Conservation (phyloP, 2,329 filamentous ascomycete genomes). For the Diaporthe velutina region DNA sequence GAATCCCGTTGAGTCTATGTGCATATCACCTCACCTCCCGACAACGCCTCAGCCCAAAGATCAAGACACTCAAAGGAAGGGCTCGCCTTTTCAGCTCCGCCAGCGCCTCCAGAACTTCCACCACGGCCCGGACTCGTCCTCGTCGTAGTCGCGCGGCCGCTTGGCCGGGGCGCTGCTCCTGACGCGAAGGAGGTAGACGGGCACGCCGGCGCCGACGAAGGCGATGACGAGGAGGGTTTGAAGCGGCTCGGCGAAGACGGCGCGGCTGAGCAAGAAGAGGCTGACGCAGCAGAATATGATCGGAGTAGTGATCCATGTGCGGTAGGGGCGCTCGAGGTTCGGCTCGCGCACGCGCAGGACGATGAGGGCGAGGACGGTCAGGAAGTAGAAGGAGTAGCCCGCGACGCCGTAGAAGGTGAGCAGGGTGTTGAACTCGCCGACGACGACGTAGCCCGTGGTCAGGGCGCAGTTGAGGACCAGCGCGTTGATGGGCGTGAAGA, state of each 20-base stretch:
- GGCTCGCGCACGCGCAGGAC: slow-evolving; percentile 90
- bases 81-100: slow-evolving; percentile 28
- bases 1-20: background rate
- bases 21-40: background rate
- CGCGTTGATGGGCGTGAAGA: slow-evolving; percentile 94
- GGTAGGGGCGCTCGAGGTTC: slow-evolving; percentile 88
- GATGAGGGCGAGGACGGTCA: slow-evolving; percentile 93
- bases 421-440: slow-evolving; percentile 92
- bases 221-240: slow-evolving; percentile 89
- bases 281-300: slow-evolving; percentile 99
- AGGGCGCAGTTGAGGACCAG: slow-evolving; percentile 84
- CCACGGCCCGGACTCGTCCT: slow-evolving; percentile 53
- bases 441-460: slow-evolving; percentile 81
- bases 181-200: slow-evolving; percentile 91
- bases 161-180: slow-evolving; percentile 68
- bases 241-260: slow-evolving; percentile 89
- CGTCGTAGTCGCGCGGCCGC: slow-evolving; percentile 53
- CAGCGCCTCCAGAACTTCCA: slow-evolving; percentile 73
- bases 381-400: slow-evolving; percentile 97
- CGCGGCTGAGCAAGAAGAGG: slow-evolving; percentile 88
- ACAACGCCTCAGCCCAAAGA: background rate
- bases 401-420: slow-evolving; percentile 98
- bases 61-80: background rate
- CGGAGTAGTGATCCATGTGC: slow-evolving; percentile 96
- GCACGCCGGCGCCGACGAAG: slow-evolving; percentile 86